phyloP scores from a whole-genome alignment of 805 yeast species.

The Yarrowia sp. region DNA sequence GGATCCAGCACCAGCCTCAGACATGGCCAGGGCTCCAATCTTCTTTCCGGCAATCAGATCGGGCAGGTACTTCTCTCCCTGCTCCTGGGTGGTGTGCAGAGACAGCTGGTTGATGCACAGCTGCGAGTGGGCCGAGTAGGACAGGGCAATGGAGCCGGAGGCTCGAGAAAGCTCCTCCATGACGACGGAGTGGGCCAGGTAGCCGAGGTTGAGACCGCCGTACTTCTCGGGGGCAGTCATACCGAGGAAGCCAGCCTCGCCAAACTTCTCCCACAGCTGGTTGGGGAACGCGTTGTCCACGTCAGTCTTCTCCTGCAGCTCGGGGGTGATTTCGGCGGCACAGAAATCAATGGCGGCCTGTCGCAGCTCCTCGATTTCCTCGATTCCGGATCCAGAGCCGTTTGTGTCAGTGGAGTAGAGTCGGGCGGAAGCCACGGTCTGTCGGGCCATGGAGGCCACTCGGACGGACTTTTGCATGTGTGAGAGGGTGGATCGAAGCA shows the following conservation, averaged over 20 bases:
- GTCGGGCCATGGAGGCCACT: conserved; percentile 28
- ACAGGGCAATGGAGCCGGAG: conserved; percentile 48
- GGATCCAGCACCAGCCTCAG: conserved; percentile 49
- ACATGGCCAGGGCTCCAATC: conserved; percentile 50
- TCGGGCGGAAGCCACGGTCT: conserved; percentile 4
- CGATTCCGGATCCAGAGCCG: conserved; percentile 31
- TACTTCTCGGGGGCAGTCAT: conserved; percentile 48
- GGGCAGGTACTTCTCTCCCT: conserved; percentile 47
- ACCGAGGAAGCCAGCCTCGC: conserved; percentile 49
- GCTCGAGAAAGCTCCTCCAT: conserved; percentile 49
- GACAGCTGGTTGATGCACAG: conserved; percentile 49
- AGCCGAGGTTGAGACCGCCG: conserved; percentile 48
- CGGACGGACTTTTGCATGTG: conserved; percentile 31
- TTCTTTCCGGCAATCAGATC: conserved; percentile 47
- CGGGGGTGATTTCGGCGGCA: conserved; percentile 46
- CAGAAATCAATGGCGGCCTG: conserved; percentile 48
- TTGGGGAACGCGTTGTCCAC: conserved; percentile 47
- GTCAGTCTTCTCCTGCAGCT: conserved; percentile 47
- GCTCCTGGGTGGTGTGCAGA: conserved; percentile 46
- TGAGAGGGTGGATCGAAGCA: conserved; percentile 28
- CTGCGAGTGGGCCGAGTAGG: conserved; percentile 50
- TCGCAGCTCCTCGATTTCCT: conserved; percentile 46
- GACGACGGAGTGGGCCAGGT: conserved; percentile 48
- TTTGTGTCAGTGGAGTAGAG: conserved; percentile 33
- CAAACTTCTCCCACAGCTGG: conserved; percentile 49